Base-by-base conservation (phyloP, 345 rosid genomes). In the Iberis pinnata region DNA sequence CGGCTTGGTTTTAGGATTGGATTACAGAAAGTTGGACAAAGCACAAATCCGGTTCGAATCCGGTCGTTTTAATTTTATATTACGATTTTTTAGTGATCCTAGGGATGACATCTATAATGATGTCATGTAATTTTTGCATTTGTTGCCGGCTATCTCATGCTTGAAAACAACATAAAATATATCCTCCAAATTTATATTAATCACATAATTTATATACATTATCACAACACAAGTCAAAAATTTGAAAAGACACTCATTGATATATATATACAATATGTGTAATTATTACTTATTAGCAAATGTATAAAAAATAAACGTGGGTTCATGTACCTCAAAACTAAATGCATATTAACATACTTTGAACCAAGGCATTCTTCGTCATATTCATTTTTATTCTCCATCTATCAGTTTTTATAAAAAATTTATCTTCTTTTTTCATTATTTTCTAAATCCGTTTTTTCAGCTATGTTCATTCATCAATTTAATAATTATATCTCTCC, bases 301-400 rank as follows among this genome's bases (percentile, higher is more conserved):
- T 65, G 20, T 53, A 35, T 26, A 53, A 9, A 45, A 35, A 45
- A 8, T 3, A 18, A 65, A 14, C 27, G 42, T 45, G 9, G 64
- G 58, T 65, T 65, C 70, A 58, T 65, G 70, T 58, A 65, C 60
- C 70, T 36, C 33, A 6, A 7, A 44, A 52, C 54, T 52, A 66
- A 36, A 58, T 65, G 48, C 55, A 51, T 51, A 22, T n/a, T 17
- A 53, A 24, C 54, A 45, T 66, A 52, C 70, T 66, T 52, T 66
- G 70, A 66, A 66, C 49, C 70, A 58, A 65, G 60, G 70, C 49
- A 37, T 6, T 49, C 47, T 57, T 50, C 58, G 70, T 57, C 70
- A 43, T 18, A 65, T 45, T 58, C 64, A 20, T 50, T 58, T n/a
- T 43, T 58, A 50, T 58, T 51, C 46, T 42, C 19, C 58, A 13